Evolutionary conservation across 352 stramenopile species (phyloP).

Genomic region (Heterotrichella gracilis): DNA sequence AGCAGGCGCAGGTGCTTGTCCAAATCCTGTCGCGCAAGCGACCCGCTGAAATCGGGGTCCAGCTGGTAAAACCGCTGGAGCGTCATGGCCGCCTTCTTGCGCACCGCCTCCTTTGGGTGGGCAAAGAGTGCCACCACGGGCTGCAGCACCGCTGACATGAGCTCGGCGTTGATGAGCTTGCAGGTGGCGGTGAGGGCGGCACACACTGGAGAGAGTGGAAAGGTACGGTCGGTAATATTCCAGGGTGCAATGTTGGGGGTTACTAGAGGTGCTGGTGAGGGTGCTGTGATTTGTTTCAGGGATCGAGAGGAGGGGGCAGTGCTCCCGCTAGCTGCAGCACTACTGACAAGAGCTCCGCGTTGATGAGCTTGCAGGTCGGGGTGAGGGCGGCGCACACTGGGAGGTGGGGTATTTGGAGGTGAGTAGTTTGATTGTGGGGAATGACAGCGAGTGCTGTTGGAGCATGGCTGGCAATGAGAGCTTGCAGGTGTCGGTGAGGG

Average conservation of each 20-base stretch:
- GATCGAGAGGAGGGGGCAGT: too few species aligned
- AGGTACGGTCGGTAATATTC: too few species aligned
- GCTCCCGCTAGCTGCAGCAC: conserved; percentile 66
- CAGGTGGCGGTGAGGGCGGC: conserved; percentile 64
- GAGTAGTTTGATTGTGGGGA: too few species aligned
- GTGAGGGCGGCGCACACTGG: conserved; percentile 52
- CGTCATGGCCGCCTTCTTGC: conserved; percentile 92
- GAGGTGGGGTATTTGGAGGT: too few species aligned
- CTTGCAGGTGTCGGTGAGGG: too few species aligned
- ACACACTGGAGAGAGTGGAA: too few species aligned
- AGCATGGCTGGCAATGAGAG: too few species aligned
- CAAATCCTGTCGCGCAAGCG: too few species aligned
- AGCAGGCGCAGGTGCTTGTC: conserved; percentile 59
- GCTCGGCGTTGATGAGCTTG: conserved; percentile 79
- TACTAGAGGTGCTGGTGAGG: too few species aligned
- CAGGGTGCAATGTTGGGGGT: too few species aligned
- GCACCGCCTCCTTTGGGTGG: conserved; percentile 67
- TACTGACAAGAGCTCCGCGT: conserved; percentile 84
- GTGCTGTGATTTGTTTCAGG: too few species aligned
- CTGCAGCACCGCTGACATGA: conserved; percentile 71
- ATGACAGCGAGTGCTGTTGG: too few species aligned
- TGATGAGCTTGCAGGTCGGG: conserved; percentile 72
- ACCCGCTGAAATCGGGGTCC: conserved; percentile 50
- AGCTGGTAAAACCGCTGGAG: conserved; percentile 92
- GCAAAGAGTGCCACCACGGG: conserved; percentile 71